These are phyloP conservation scores for Malassezia psittaci DNA, from an alignment of 1,284 basidiomycete species.

Conservation along the genomic window DNA sequence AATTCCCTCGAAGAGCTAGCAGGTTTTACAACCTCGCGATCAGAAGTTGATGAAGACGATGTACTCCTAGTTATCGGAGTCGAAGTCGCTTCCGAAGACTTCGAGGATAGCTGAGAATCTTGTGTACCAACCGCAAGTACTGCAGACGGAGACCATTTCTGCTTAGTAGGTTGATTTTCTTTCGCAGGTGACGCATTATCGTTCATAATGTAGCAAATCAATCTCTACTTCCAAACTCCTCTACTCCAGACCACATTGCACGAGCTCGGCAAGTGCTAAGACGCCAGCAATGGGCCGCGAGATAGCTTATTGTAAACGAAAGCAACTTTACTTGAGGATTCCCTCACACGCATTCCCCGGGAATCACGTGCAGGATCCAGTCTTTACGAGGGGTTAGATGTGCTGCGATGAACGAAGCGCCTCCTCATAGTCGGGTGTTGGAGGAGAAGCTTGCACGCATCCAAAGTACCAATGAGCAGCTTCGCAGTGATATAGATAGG, in stretches of 20 bases:
- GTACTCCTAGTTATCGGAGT: not conserved
- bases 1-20: slow-evolving; percentile 12
- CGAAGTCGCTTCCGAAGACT: not conserved
- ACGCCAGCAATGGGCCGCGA: not conserved
- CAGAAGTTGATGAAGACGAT: not conserved
- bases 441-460: slow-evolving; percentile 3
- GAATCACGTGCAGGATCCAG: not conserved
- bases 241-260: not conserved
- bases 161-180: not conserved
- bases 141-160: slow-evolving; percentile 15
- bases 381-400: not conserved
- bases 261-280: not conserved
- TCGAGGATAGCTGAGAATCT: not conserved
- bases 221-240: not conserved
- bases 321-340: too few relatives aligned
- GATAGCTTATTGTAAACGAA: too few relatives aligned
- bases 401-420: not conserved
- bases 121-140: not conserved
- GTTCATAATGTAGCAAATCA: not conserved
- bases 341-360: too few relatives aligned
- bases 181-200: not conserved
- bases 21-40: not conserved
- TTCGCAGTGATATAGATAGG: not conserved
- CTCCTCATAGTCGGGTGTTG: not conserved
- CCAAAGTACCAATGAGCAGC: not conserved